Evolutionary conservation across 31 red algal species (phyloP).

Genomic region (Endocladia muricata): DNA sequence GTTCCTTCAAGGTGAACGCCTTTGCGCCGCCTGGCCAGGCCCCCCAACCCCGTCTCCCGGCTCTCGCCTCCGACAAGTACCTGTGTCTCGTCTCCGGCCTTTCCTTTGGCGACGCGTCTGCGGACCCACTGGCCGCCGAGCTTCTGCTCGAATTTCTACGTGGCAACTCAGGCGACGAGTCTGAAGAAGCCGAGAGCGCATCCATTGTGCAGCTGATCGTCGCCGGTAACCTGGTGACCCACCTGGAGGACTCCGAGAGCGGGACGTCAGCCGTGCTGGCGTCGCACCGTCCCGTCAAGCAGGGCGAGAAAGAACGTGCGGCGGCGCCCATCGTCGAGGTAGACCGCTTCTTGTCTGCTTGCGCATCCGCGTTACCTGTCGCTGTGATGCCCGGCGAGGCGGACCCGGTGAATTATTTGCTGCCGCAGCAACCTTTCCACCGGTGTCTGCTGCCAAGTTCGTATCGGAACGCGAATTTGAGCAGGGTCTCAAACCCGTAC

Average conservation of each 20-base stretch:
- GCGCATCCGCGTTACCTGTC: conserved; percentile 60
- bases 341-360: conserved; percentile 69
- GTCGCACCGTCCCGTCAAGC: conserved; percentile 35
- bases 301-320: conserved; percentile 45
- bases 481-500: conserved; percentile 78
- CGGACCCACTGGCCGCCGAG: conserved; percentile 11
- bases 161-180: conserved; percentile 44
- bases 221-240: conserved; percentile 61
- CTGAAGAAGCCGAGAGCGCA: conserved; percentile 10
- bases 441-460: conserved; percentile 78
- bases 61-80: conserved; percentile 22
- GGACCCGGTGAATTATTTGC: conserved; percentile 73
- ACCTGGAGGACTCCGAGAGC: not conserved
- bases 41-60: conserved; percentile 28
- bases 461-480: conserved; percentile 41
- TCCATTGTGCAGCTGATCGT: conserved; percentile 62
- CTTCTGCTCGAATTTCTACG: conserved; percentile 72
- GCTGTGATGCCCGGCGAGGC: conserved; percentile 77
- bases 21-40: conserved; percentile 32
- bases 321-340: conserved; percentile 50
- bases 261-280: not conserved
- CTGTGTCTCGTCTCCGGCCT: conserved; percentile 79
- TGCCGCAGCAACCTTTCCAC: conserved; percentile 90
- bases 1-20: conserved; percentile 68
- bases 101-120: conserved; percentile 8